These are phyloP conservation scores for Microsporum ferrugineum DNA, from an alignment of 2,329 filamentous ascomycete species.

Conservation along the genomic window DNA sequence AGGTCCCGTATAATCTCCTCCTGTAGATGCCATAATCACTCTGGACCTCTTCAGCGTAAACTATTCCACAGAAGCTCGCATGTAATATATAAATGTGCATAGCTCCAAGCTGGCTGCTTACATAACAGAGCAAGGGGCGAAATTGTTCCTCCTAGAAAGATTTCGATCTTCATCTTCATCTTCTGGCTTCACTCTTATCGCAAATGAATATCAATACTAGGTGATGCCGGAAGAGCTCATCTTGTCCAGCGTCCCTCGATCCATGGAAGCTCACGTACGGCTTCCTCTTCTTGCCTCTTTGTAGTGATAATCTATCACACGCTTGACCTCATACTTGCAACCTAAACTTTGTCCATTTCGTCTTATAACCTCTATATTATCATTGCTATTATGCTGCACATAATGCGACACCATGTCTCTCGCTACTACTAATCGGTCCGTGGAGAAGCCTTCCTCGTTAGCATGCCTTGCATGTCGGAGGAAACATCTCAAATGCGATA, in stretches of 20 bases:
- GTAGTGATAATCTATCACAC: background rate
- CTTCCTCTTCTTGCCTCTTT: background rate
- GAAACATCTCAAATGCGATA: slow-evolving; percentile 68
- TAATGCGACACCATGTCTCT: background rate
- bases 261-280: background rate
- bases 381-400: background rate
- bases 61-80: background rate
- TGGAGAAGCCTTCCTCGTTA: slow-evolving; percentile 28
- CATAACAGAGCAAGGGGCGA: background rate
- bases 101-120: background rate
- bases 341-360: no score
- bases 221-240: background rate
- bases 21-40: background rate
- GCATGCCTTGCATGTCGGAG: slow-evolving; percentile 40
- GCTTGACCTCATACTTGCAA: background rate
- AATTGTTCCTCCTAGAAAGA: background rate
- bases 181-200: background rate
- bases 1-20: background rate
- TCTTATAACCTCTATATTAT: background rate
- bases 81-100: background rate
- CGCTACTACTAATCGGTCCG: slow-evolving; percentile 1
- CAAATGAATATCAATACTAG: background rate
- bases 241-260: background rate
- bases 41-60: background rate
- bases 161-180: background rate